Evolutionary conservation across 2,329 filamentous ascomycete species (phyloP).

Genomic region (Fusarium incarnatum): DNA sequence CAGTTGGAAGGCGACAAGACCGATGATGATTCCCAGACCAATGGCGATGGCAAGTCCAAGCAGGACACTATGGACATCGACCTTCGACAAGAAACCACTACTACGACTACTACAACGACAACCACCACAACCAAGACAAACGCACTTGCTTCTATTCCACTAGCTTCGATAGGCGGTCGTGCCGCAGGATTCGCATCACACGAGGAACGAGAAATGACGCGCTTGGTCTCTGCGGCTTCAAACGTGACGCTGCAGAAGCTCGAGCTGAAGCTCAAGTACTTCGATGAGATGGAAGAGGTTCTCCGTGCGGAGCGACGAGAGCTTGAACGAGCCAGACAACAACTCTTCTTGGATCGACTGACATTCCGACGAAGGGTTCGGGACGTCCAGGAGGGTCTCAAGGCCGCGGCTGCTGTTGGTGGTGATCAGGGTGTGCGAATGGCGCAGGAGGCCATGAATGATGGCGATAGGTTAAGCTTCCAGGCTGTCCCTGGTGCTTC

Average conservation of each 20-base stretch:
- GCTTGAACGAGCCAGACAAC: conserved; percentile 89
- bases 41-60: conserved; percentile 70
- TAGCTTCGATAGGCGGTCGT: conserved; percentile 87
- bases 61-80: conserved; percentile 75
- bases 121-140: conserved; percentile 60
- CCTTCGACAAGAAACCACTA: conserved; percentile 63
- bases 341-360: conserved; percentile 92
- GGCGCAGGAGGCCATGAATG: conserved; percentile 60
- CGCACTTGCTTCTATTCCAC: conserved; percentile 78
- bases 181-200: conserved; percentile 91
- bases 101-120: conserved; percentile 63
- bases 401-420: conserved; percentile 61
- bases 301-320: conserved; percentile 93
- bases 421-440: conserved; percentile 63
- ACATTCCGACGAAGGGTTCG: conserved; percentile 89
- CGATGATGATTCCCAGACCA: conserved; percentile 60
- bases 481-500: conserved; percentile 58
- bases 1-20: conserved; percentile 73
- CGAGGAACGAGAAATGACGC: conserved; percentile 96
- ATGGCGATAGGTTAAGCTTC: conserved; percentile 66
- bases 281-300: conserved; percentile 94
- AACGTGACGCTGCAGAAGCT: conserved; percentile 97
- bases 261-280: conserved; percentile 94
- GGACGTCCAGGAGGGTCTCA: conserved; percentile 82
- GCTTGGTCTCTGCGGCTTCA: conserved; percentile 89